Base-by-base conservation (phyloP, 2,329 filamentous ascomycete genomes). In the Fusarium paranaense region DNA sequence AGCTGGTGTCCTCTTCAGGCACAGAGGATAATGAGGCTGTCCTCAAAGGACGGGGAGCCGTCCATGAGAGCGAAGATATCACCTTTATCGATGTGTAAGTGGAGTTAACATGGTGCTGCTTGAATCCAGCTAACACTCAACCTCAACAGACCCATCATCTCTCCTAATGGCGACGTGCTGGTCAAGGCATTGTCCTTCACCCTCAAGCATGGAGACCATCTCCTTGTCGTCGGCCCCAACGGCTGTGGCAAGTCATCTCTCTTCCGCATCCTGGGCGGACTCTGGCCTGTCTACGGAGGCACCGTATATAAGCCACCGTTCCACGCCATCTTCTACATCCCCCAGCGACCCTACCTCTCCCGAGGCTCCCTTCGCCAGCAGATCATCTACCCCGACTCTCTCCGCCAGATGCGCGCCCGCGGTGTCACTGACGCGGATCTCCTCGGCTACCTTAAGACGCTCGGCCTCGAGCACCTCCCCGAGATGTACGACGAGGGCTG, bases 231-330 rank as follows among this genome's bases (percentile, higher is more conserved):
- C 47, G 97, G 97, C 1, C 97, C 97, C 25, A 99, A 99, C 81
- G 97, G 97, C 40, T 99, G 97, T 82, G 97, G 97, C 47, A 99
- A 99, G 83, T 98, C 95, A 0, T 97, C 94, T 18, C 88, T 99
- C 4, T 99, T 99, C 89, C 92, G 97, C 40, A 99, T 99, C 76
- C 90, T 99, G 1, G 97, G 97, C 70, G 97, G 97, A 1, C 87
- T 99, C 4, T 99, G 97, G 97, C 97, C 97, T 18, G 97, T 98
- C 14, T 99, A 99, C 82, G 96, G 97, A 74, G 97, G 97, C 61
- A 95, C 90, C 1, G 97, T 99, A 22, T 89, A 94, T 78, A 98
- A 98, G 82, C 97, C 97, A 2, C 92, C 94, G 2, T 97, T 96
- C 79, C 91, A 94, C 75, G 93, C 97, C 81, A 98, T 99, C 80